Base-by-base conservation (phyloP, 805 yeast species). In the Groenewaldozyma tartarivorans region DNA sequence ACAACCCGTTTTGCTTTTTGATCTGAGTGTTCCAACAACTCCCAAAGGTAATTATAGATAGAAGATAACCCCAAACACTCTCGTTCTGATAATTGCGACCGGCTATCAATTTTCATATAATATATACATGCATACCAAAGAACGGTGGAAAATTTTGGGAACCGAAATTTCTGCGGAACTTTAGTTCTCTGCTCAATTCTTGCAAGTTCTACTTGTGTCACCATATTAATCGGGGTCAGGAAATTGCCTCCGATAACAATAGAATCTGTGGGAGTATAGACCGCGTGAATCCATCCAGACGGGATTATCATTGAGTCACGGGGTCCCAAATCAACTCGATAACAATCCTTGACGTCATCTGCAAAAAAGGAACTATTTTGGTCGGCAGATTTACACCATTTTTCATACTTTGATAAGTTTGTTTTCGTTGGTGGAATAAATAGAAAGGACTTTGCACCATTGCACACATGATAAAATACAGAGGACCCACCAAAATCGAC, bases 251-350 rank as follows among this genome's bases (percentile, higher is more conserved):
- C 96, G 41, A 87, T 73, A 2, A 87, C 86, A 2, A 86, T 62
- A 0, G 94, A 74, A 55, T 87, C 95, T 13, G 64, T 62, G 0
- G 94, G 90, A 0, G 96, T 86, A 53, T 76, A 76, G 0, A 87
- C 96, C 0, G 92, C 78, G 59, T 87, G 96, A 38, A 87, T 86
- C 94, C 95, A 87, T 0, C 95, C 95, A 33, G 92, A 77, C 2
- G 96, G 96, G 16, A 87, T 79, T 11, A 86, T 67, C 60, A 87
- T 69, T 20, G 86, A 67, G 53, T 87, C 95, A 1, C 94, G 94
- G 1, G 74, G 61, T 1, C 48, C 40, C 17, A 81, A 53, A 5
- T 69, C 67, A 15, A 79, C 76, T 39, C 72, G 71, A 38, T 76
- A 63, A 16, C 86, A 84, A 5, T 63, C 63, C 19, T 57, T 42